Evolutionary conservation across 2,329 filamentous ascomycete genomes (phyloP), one percentile per base, ranked within the genome.

Genomic region (Boeremia exigua): DNA sequence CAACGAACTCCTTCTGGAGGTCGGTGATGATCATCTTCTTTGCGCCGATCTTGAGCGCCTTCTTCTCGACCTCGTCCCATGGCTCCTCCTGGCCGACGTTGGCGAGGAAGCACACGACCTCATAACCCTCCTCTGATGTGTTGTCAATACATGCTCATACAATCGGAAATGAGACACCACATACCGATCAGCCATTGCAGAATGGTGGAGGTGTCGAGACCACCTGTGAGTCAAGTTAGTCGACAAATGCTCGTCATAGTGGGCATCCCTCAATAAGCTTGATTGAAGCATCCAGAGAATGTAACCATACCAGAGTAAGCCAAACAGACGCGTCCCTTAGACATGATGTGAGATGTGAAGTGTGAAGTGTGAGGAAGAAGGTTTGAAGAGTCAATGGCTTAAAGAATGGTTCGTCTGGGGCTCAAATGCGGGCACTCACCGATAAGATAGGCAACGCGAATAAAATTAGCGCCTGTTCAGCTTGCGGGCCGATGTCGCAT

Each of bases 1-100:
- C 88, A 64, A 95, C 85, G 70, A 95, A 93, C 77, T 91, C 88
- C 66, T 82, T 82, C 68, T 86, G 85, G 50, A 94, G 82, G 74
- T 95, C 85, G 61, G 81, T 77, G 55, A 84, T 79, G 72, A 82
- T 76, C 75, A 88, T 84, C 78, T 85, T 84, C 77, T 84, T 79
- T 19, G 88, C 88, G 68, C 88, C 88, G 61, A 91, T 84, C 76
- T 84, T 84, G 60, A 86, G 71, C 50, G 88, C 89, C 83, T 93
- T 92, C 72, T 84, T 83, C 78, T 89, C 85, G 55, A 89, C 90
- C 66, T 74, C 71, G 32, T 75, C 72, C 71, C 68, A 73, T 3
- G 63, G 65, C 78, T 80, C 80, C 69, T 88, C 85, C 78, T 91
- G 88, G 55, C 89, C 89, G 39, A 78, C 75, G 57, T 78, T 75